phyloP scores from a whole-genome alignment of 257 asterid genomes.

The Scutellaria galericulata region DNA sequence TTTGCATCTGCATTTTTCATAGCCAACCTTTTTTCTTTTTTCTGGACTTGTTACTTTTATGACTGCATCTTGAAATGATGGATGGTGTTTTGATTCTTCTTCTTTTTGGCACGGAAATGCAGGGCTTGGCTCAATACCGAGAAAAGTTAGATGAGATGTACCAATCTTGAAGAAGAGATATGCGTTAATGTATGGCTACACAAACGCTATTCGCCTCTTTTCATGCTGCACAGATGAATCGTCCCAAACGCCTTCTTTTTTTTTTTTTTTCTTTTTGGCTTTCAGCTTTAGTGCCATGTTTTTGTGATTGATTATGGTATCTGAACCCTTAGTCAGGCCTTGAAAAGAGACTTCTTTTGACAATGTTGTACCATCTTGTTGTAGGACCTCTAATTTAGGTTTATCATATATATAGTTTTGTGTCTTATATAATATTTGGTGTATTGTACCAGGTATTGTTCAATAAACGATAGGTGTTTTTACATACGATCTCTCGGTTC shows the following conservation, averaged over 20 bases:
- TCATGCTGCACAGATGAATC: not conserved
- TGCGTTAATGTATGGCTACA: constrained; percentile 6
- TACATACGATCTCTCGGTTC: not conserved
- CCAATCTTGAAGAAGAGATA: constrained; percentile 43
- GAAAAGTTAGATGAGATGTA: constrained; percentile 80
- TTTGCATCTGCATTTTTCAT: not conserved
- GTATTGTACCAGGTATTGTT: not conserved
- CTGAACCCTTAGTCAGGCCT: constrained; percentile 18
- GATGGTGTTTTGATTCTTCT: not conserved
- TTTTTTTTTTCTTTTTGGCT: not conserved
- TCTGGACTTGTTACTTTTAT: not conserved
- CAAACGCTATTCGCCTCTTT: not conserved
- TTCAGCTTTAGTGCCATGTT: constrained; percentile 19
- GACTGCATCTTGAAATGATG: constrained; percentile 12
- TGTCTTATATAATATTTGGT: not conserved
- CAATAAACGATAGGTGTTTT: constrained; percentile 6
- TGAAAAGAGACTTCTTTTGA: not conserved
- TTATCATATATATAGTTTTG: not conserved
- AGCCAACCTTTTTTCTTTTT: not conserved
- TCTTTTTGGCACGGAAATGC: constrained; percentile 37
- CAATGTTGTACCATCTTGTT: constrained; percentile 32
- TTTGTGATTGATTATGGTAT: constrained; percentile 23
- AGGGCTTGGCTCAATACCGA: constrained; percentile 90
- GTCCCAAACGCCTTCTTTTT: not conserved
- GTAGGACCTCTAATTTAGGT: constrained; percentile 7